A percentile compares a stretch with the other conserved stretches of the same genome.
Evolutionary conservation across 78 protist genomes (phyloP).

Genomic region (Cavenderia fasciculata): DNA sequence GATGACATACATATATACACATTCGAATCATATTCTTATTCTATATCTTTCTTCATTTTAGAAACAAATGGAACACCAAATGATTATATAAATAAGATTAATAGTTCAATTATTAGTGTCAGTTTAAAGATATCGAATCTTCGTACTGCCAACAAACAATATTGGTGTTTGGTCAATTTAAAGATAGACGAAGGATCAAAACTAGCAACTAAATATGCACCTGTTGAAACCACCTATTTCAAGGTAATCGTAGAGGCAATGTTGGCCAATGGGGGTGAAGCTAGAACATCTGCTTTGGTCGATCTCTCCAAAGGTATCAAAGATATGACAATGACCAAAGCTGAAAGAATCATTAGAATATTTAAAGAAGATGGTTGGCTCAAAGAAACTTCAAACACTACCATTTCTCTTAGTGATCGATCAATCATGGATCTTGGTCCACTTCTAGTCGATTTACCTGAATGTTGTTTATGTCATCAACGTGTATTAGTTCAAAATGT

Average conservation of each 20-base stretch:
- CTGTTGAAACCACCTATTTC: conserved; percentile 16
- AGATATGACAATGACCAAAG: not conserved
- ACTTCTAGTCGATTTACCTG: conserved; percentile 4
- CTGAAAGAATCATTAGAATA: not conserved
- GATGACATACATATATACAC: not conserved
- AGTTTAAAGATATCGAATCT: not conserved
- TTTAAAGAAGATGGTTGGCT: conserved; percentile 61
- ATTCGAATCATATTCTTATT: not conserved
- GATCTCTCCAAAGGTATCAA: not conserved
- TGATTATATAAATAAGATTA: not conserved
- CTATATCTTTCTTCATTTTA: no score
- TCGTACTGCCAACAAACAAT: not conserved
- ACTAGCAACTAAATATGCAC: conserved; percentile 1
- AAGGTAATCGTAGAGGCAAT: conserved; percentile 5
- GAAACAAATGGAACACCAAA: not conserved
- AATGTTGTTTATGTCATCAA: conserved; percentile 26
- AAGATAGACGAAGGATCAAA: conserved; percentile 31
- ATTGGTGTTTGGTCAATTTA: conserved; percentile 10
- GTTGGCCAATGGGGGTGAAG: conserved; percentile 16
- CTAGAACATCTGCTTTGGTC: not conserved
- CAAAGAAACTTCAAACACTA: not conserved
- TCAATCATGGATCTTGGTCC: conserved; percentile 12
- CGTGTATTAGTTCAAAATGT: conserved; percentile 8
- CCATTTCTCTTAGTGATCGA: conserved; percentile 6
- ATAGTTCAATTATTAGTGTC: not conserved